Base-by-base conservation (phyloP, 371 early-diverging fungal genomes). In the Mortierella sp. region DNA sequence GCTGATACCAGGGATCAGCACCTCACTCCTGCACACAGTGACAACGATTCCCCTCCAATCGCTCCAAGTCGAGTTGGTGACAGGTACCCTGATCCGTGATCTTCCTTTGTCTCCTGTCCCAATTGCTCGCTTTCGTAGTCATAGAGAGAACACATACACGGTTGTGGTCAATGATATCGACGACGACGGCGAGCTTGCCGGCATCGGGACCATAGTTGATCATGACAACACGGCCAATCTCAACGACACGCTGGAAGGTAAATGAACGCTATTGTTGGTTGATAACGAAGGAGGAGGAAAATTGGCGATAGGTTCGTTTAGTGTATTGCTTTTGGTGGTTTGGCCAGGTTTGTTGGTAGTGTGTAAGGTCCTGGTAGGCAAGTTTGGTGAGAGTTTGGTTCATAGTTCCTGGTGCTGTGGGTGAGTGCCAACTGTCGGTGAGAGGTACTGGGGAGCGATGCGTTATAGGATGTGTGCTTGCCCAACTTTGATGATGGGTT, bases 151-250 rank as follows among this genome's bases (percentile, higher is more conserved):
- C 70, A 90, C 90, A 85, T 90, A 93, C 95, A 81, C 99, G 95
- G 93, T 95, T 95, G 95, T 99, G 98, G 93, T 99, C 99, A 86
- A 99, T 93, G 91, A 99, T 98, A 90, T 99, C 99, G 83, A 98
- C 96, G 91, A 99, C 97, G 89, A 97, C 97, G 90, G 98, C 99
- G 85, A 98, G 93, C 93, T 98, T 98, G 88, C 98, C 97, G 90
- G 95, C 93, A 89, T 97, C 95, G 81, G 94, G 91, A 82, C 99
- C 99, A 93, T 94, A 93, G 94, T 94, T 98, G 88, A 99, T 82
- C 88, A 98, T 93, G 90, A 98, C 98, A 80, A 98, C 98, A 91
- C 99, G 98, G 90, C 99, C 99, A 90, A 99, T 96, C 93, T 99
- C 96, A 90, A 99, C 99, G 91, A 96, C 94, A 91, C 96, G 95